phyloP scores from a whole-genome alignment of 2,329 filamentous ascomycete species.

The Colletotrichum sp. region DNA sequence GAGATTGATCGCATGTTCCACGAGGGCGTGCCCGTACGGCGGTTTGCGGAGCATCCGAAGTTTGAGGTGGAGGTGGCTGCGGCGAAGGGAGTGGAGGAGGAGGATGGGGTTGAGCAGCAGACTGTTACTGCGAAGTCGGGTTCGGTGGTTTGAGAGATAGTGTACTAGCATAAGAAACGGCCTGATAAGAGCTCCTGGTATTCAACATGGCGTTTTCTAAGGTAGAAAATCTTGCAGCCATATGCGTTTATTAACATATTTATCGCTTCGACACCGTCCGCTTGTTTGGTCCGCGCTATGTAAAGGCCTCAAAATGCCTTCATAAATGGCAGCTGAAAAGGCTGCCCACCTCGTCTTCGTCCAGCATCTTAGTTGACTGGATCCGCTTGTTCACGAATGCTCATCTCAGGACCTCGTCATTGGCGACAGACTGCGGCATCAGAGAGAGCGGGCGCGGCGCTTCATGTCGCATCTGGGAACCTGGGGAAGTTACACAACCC shows the following conservation, averaged over 20 bases:
- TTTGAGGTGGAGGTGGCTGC: neutral
- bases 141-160: neutral
- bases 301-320: neutral
- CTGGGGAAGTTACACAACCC: neutral
- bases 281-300: neutral
- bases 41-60: constrained; percentile 22
- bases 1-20: constrained; percentile 29
- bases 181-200: neutral
- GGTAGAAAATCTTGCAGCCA: neutral
- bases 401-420: neutral
- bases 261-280: neutral
- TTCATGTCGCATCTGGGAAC: neutral
- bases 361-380: neutral
- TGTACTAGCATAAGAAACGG: neutral
- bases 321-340: neutral
- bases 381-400: neutral
- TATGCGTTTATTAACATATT: neutral
- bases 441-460: neutral
- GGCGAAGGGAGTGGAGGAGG: neutral
- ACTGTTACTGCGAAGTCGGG: neutral
- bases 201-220: neutral
- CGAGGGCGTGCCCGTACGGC: constrained; percentile 15
- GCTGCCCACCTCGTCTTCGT: neutral
- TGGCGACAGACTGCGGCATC: neutral
- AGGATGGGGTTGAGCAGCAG: neutral